Evolutionary conservation across 768 basidiomycete species (phyloP).

Genomic region (Lentinula edodes): DNA sequence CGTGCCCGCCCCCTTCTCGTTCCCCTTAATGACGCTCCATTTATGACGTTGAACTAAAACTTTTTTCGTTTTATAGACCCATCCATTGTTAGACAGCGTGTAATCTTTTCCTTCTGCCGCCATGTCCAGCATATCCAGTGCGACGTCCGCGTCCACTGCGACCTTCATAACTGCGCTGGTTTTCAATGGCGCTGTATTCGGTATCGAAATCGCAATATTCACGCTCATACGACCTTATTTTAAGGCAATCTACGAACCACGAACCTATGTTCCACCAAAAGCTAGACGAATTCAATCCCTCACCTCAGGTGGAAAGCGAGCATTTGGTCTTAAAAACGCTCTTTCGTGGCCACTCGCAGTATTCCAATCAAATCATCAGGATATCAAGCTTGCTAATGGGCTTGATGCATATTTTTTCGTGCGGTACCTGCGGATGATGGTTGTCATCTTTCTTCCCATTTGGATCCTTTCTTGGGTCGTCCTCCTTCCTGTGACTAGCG

Average conservation of each 20-base stretch:
- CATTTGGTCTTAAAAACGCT: conserved; percentile 11
- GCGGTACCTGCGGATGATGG: conserved; percentile 82
- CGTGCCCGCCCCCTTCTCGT: background rate
- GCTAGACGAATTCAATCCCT: conserved; percentile 42
- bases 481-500: conserved; percentile 70
- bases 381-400: conserved; percentile 66
- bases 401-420: conserved; percentile 93
- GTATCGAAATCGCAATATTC: conserved; percentile 66
- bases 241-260: conserved; percentile 84
- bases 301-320: background rate
- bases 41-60: background rate
- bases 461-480: conserved; percentile 88
- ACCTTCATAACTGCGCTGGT: conserved; percentile 83
- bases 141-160: conserved; percentile 11
- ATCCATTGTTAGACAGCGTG: no score
- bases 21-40: no score
- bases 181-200: conserved; percentile 75
- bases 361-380: conserved; percentile 53
- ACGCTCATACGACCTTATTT: conserved; percentile 83
- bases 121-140: background rate
- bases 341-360: conserved; percentile 67
- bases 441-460: conserved; percentile 78
- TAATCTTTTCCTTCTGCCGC: background rate
- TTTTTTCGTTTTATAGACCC: background rate
- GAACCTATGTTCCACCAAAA: conserved; percentile 56